A percentile compares a stretch with the other conserved stretches of the same genome.
These are phyloP conservation scores for Colletotrichum magnum DNA, from an alignment of 2,329 filamentous ascomycete species.

Conservation along the genomic window DNA sequence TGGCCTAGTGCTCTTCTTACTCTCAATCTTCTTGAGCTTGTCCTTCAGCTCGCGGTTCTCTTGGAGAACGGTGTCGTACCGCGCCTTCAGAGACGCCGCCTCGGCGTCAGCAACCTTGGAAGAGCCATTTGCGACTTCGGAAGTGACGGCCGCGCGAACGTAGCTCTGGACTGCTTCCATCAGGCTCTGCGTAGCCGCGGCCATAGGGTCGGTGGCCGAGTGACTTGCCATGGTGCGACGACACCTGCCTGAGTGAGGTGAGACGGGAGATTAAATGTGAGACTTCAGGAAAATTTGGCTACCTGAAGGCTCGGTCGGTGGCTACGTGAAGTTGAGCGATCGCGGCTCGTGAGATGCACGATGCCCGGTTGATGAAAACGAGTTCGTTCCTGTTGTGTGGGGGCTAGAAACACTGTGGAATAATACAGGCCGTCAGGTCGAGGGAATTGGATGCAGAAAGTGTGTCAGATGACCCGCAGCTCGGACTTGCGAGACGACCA, in stretches of 20 bases:
- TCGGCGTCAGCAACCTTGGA: neutral
- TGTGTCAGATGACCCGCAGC: constrained; percentile 20
- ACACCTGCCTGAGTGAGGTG: constrained; percentile 3
- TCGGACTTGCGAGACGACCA: neutral
- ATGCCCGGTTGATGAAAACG: neutral
- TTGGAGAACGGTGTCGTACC: constrained; percentile 17
- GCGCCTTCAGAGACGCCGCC: constrained; percentile 14
- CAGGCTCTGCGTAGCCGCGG: constrained; percentile 20
- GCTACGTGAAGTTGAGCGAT: neutral
- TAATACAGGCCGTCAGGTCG: neutral
- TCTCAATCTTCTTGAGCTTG: constrained; percentile 31
- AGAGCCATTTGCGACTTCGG: constrained; percentile 10
- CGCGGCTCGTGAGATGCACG: neutral
- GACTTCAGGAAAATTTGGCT: neutral
- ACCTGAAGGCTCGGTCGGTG: neutral
- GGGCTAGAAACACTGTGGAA: neutral
- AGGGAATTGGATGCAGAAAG: constrained; percentile 14
- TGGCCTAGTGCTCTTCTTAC: constrained; percentile 19
- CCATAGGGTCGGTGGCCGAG: constrained; percentile 27
- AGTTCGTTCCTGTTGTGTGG: neutral
- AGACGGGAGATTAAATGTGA: neutral
- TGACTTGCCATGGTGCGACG: constrained; percentile 27
- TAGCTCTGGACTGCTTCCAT: constrained; percentile 30
- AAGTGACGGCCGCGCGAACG: constrained; percentile 27
- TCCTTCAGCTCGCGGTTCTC: constrained; percentile 32